These are phyloP conservation scores for Thraustotheca clavata DNA, from an alignment of 352 stramenopile genomes.

Conservation along the genomic window DNA sequence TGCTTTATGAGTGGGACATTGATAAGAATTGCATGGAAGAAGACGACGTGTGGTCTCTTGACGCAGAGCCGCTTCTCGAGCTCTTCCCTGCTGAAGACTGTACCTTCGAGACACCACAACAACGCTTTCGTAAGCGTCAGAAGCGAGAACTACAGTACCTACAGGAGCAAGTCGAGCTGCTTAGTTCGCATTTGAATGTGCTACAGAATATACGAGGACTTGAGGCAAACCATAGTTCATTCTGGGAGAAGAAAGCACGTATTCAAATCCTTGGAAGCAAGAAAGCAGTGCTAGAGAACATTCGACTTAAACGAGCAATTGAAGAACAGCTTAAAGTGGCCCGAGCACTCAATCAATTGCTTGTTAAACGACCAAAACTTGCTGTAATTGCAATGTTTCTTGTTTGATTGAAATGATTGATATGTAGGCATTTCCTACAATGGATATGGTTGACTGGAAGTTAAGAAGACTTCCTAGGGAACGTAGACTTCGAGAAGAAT, in stretches of 20 bases:
- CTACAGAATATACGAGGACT: not conserved
- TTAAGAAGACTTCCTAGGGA: slow-evolving; percentile 2
- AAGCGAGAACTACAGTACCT: not conserved
- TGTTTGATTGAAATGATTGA: not conserved
- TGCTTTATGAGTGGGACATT: not conserved
- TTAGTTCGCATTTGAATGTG: not conserved
- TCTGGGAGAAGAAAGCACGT: slow-evolving; percentile 4
- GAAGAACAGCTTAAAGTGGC: slow-evolving; percentile 4
- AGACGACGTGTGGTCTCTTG: not conserved
- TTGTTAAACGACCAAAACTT: not conserved
- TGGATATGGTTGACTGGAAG: slow-evolving; percentile 13
- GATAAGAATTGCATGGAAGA: not conserved
- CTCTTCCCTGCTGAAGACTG: not conserved
- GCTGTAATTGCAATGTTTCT: not conserved
- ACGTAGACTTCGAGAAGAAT: not conserved
- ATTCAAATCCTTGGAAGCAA: not conserved
- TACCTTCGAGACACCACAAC: not conserved
- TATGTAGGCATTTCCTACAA: not conserved
- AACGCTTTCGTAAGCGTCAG: not conserved
- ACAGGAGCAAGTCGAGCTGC: not conserved
- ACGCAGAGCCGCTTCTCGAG: not conserved
- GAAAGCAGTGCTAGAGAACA: not conserved
- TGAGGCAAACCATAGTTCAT: not conserved
- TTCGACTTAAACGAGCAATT: not conserved
- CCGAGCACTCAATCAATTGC: not conserved